These are phyloP conservation scores for Plasmodium knowlesi DNA, from an alignment of 169 alveolate genomes.

Conservation along the genomic window DNA sequence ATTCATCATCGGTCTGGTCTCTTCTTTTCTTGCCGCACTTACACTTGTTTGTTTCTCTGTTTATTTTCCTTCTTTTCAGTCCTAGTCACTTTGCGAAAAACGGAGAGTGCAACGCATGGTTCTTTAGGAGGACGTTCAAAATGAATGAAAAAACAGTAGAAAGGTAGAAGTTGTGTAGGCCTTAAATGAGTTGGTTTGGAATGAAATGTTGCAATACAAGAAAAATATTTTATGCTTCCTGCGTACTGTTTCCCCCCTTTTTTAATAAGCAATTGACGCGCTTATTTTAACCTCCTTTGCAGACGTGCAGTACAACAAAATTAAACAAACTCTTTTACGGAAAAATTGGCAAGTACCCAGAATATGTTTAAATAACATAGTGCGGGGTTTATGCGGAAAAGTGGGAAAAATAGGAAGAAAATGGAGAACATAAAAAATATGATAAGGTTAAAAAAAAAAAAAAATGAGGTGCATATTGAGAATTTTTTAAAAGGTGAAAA, in stretches of 20 bases:
- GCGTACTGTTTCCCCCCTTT: neutral
- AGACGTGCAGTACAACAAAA: neutral
- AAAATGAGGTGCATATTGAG: neutral
- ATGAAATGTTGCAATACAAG: neutral
- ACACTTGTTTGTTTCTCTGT: neutral
- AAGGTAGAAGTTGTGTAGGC: neutral
- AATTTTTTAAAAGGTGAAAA: neutral
- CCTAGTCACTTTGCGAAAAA: neutral
- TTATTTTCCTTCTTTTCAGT: neutral
- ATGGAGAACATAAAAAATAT: neutral
- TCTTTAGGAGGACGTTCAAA: neutral
- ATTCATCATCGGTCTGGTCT: constrained; percentile 9
- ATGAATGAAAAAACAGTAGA: neutral
- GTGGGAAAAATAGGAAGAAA: neutral
- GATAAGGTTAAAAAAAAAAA: neutral
- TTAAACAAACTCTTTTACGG: neutral
- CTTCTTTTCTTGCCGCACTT: neutral
- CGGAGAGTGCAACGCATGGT: neutral
- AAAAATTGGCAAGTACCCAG: neutral
- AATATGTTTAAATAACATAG: neutral
- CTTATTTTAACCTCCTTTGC: neutral
- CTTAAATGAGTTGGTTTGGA: neutral
- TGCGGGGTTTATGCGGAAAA: neutral
- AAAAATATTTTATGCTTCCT: neutral
- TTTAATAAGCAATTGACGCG: neutral